Base-by-base conservation (phyloP, 1,139 yeast genomes). In the Geotrichum australiense region DNA sequence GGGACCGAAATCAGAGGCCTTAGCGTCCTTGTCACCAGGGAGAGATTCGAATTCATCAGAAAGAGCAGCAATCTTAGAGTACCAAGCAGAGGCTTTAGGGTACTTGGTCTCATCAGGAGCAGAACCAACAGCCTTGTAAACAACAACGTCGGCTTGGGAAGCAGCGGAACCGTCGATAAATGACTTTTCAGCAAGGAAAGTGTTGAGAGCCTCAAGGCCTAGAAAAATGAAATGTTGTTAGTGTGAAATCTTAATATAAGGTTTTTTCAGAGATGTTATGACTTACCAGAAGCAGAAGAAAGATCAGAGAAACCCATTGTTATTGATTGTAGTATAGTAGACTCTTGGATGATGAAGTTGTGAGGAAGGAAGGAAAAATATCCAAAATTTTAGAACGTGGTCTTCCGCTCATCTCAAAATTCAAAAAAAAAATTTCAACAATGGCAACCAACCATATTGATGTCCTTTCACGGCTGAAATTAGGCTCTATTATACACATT, bases 51-150 rank as follows among this genome's bases (percentile, higher is more conserved):
- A 86, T 69, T 86, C 94, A 59, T 76, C 86, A 58, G 87, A 74
- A 78, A 78, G 82, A 49, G 95, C 78, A 66, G 93, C 93, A 66
- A 89, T 80, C 86, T 87, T 96, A 81, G 84, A 84, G 78, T 82
- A 86, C 96, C 96, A 91, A 78, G 97, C 87, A 66, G 95, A 71
- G 65, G 87, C 86, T 70, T 84, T 80, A 69, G 97, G 96, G 84
- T 70, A 89, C 70, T 85, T 76, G 63, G 74, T 69, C 35, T 64
- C 63, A 41, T 63, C 65, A 46, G 70, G 68, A 43, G 57, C 60
- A 47, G 62, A 41, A 72, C 85, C 95, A 80, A 91, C 89, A 69
- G 96, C 91, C 77, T 85, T 79, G 93, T 78, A 67, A 48, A 78
- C 89, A 56, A 87, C 69, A 54, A 85, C 98, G 66, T 91, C 97